A percentile compares a stretch with the other conserved stretches of the same genome.
Conservation (phyloP, 306 rosid genomes). For the Nissolia schottii region DNA sequence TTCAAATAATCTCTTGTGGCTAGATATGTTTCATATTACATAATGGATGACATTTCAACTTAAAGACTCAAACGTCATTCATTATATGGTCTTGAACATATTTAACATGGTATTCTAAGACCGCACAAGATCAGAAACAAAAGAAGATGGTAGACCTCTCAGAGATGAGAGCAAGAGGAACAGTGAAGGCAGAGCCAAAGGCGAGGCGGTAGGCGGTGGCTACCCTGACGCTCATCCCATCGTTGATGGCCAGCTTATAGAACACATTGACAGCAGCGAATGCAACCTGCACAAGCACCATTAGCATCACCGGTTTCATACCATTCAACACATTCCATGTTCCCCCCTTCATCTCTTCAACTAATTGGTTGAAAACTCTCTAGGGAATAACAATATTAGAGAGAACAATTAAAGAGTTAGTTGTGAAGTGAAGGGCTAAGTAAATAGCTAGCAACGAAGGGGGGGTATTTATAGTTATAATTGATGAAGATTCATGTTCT, state of each 20-base stretch:
- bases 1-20: too few species aligned
- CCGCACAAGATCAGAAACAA: neutral
- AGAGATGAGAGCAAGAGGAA: slow-evolving; percentile 55
- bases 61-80: too few species aligned
- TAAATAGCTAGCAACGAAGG: neutral
- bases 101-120: too few species aligned
- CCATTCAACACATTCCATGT: slow-evolving; percentile 5
- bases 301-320: slow-evolving; percentile 32
- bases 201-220: slow-evolving; percentile 64
- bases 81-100: too few species aligned
- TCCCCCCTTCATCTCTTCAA: neutral
- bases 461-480: neutral
- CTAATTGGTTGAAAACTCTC: neutral
- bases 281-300: slow-evolving; percentile 47
- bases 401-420: neutral
- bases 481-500: neutral
- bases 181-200: slow-evolving; percentile 52
- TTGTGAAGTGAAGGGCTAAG: neutral
- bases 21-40: too few species aligned
- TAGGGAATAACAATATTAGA: too few species aligned
- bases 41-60: too few species aligned
- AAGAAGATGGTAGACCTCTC: slow-evolving; percentile 25
- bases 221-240: slow-evolving; percentile 60
- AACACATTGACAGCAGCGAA: slow-evolving; percentile 52
- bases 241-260: slow-evolving; percentile 55